Percentiles rank a stretch among this genome's conserved stretches.
phyloP scores from a whole-genome alignment of 148 eudicot genomes.

The Polygonum aviculare region DNA sequence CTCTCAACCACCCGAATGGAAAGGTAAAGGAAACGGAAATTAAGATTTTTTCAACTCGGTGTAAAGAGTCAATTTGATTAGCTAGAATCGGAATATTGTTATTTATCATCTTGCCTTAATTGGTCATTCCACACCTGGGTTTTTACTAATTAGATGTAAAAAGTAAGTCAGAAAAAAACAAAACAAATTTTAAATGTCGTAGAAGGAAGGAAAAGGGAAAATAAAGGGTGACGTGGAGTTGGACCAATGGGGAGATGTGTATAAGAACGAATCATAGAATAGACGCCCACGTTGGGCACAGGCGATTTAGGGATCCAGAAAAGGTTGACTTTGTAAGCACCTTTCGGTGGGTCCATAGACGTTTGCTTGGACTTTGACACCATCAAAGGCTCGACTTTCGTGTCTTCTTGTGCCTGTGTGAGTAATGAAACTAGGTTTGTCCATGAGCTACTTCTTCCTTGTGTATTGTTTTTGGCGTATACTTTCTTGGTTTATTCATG shows the following conservation, averaged over 20 bases:
- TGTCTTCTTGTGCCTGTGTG: background rate
- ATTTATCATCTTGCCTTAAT: background rate
- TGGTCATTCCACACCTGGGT: background rate
- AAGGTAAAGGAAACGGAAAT: background rate
- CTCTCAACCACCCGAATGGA: background rate
- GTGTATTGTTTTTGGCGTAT: too few relatives aligned
- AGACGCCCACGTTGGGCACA: background rate
- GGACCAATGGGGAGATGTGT: background rate
- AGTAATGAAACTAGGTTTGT: background rate
- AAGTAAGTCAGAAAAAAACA: background rate
- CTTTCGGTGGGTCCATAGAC: slow-evolving; percentile 13
- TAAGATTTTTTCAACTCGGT: background rate
- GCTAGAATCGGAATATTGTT: background rate
- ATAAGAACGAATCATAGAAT: background rate
- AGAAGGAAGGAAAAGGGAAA: background rate
- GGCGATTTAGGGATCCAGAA: background rate
- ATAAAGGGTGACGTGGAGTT: background rate
- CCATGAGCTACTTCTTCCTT: too few relatives aligned
- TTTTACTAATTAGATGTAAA: too few relatives aligned
- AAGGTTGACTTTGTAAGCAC: slow-evolving; percentile 1
- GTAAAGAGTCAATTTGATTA: background rate
- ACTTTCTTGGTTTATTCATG: too few relatives aligned
- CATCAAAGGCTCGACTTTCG: background rate
- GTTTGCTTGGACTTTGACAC: slow-evolving; percentile 12
- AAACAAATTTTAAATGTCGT: background rate